phyloP scores from a whole-genome alignment of 2,329 filamentous ascomycete genomes.

The Monascus ruber region DNA sequence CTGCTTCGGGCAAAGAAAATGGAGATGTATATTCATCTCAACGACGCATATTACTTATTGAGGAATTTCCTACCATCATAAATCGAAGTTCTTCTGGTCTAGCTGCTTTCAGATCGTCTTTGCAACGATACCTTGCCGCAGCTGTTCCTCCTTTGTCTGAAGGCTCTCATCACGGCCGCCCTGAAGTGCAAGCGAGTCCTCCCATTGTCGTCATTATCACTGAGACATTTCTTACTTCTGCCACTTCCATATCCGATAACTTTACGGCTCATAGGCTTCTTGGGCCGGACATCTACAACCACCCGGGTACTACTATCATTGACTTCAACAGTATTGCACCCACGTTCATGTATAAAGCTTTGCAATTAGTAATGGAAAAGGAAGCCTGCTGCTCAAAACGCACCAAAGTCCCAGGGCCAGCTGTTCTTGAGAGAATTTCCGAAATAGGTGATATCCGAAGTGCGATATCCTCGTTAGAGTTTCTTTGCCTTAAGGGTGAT shows the following conservation, averaged over 20 bases:
- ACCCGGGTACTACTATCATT: conserved; percentile 66
- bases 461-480: conserved; percentile 85
- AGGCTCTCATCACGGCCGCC: conserved; percentile 9
- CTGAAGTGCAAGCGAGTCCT: conserved; percentile 37
- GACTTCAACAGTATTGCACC: conserved; percentile 91
- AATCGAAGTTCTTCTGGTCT: conserved; percentile 53
- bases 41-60: conserved; percentile 55
- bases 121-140: conserved; percentile 63
- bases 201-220: conserved; percentile 86
- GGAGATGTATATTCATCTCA: conserved; percentile 15
- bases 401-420: conserved; percentile 62
- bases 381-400: conserved; percentile 70
- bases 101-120: conserved; percentile 59
- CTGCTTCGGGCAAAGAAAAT: conserved; percentile 1
- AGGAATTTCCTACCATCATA: conserved; percentile 73
- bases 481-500: conserved; percentile 76
- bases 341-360: conserved; percentile 70
- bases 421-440: conserved; percentile 65
- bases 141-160: conserved; percentile 44
- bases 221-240: conserved; percentile 77
- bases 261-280: conserved; percentile 86
- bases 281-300: conserved; percentile 72
- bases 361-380: conserved; percentile 72
- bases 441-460: conserved; percentile 87
- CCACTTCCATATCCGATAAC: conserved; percentile 73